These are phyloP conservation scores for Gynochthodes officinalis DNA, from an alignment of 257 asterid species.

Conservation along the genomic window DNA sequence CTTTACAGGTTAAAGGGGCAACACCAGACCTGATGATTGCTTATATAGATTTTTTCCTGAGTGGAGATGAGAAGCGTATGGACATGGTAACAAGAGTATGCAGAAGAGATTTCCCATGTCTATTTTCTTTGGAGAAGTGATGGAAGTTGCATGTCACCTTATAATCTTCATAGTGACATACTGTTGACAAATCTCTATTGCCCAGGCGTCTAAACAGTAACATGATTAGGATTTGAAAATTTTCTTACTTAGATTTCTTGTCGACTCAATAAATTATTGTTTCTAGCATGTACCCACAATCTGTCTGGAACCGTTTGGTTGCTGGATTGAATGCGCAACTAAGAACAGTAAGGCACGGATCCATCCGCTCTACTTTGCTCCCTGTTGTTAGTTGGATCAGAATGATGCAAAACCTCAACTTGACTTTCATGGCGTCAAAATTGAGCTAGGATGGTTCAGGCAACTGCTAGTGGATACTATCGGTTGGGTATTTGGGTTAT, in stretches of 20 bases:
- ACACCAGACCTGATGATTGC: slow-evolving; percentile 93
- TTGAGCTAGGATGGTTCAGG: slow-evolving; percentile 98
- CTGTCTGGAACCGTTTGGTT: slow-evolving; percentile 91
- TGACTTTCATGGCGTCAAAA: slow-evolving; percentile 84
- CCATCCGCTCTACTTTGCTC: slow-evolving; percentile 63
- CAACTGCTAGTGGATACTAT: slow-evolving; percentile 86
- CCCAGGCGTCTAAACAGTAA: slow-evolving; percentile 58
- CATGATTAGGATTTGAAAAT: neutral
- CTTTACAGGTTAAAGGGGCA: slow-evolving; percentile 94
- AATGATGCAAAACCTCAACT: slow-evolving; percentile 87
- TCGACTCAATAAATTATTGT: slow-evolving; percentile 24
- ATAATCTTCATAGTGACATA: slow-evolving; percentile 72
- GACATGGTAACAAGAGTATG: slow-evolving; percentile 83
- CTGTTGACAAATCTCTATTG: slow-evolving; percentile 88
- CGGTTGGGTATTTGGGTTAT: slow-evolving; percentile 86
- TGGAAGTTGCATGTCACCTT: slow-evolving; percentile 95
- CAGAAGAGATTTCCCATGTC: slow-evolving; percentile 94
- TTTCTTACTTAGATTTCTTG: neutral
- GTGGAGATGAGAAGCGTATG: slow-evolving; percentile 91
- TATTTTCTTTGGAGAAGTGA: slow-evolving; percentile 86
- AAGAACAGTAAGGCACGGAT: slow-evolving; percentile 77
- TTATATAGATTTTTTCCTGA: slow-evolving; percentile 90
- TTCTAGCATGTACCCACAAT: slow-evolving; percentile 83
- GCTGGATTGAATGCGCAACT: slow-evolving; percentile 90
- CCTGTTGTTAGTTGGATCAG: slow-evolving; percentile 73